Evolutionary conservation across 78 protist species (phyloP).

Genomic region (Blattamonas nauphoetae): DNA sequence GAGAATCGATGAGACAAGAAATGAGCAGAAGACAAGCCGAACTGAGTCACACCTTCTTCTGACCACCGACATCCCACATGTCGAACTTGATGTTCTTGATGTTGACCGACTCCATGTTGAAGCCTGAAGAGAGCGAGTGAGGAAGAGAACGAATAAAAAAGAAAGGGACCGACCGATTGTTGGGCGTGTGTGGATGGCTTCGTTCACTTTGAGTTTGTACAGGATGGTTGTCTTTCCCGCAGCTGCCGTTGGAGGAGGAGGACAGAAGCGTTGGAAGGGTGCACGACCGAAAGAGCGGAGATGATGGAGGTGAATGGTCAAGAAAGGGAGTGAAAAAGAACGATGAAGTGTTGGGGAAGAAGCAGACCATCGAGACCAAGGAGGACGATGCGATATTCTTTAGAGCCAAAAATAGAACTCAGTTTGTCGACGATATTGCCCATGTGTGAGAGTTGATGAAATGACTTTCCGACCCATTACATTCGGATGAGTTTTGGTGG

Average conservation of each 20-base stretch:
- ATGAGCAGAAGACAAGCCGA: too few relatives aligned
- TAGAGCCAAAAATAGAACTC: background rate
- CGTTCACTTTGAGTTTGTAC: background rate
- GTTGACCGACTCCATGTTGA: background rate
- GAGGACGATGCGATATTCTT: background rate
- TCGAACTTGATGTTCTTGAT: background rate
- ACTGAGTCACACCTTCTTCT: too few relatives aligned
- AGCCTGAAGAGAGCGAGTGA: background rate
- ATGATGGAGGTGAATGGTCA: too few relatives aligned
- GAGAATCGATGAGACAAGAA: too few relatives aligned
- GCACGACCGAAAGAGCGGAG: too few relatives aligned
- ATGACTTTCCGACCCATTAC: too few relatives aligned
- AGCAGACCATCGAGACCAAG: background rate
- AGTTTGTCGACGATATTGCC: background rate
- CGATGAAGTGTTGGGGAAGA: too few relatives aligned
- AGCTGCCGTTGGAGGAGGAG: too few relatives aligned
- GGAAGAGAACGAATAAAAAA: background rate
- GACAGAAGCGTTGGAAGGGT: too few relatives aligned
- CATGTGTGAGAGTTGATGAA: too few relatives aligned
- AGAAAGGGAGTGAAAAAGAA: too few relatives aligned
- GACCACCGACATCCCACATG: slow-evolving; percentile 23
- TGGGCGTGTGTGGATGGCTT: slow-evolving; percentile 10
- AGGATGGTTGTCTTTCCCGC: slow-evolving; percentile 33
- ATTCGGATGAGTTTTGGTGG: too few relatives aligned
- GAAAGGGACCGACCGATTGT: slow-evolving; percentile 16